Evolutionary conservation across 2,329 filamentous ascomycete genomes (phyloP).

Genomic region (Neopestalotiopsis clavispora): DNA sequence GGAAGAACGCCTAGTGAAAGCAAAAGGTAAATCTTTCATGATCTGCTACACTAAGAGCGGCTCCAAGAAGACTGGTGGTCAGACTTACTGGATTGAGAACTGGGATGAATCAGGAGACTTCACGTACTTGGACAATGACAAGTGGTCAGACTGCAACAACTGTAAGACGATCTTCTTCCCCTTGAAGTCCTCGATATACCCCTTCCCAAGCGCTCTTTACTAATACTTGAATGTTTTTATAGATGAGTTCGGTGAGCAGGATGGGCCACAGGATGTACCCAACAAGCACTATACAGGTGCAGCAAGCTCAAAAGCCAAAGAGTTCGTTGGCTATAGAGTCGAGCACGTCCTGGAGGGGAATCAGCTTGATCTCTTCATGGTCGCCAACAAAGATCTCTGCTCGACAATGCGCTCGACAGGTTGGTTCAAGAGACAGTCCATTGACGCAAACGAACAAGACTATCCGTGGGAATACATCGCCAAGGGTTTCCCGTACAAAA

Average conservation of each 20-base stretch:
- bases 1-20: too few species aligned
- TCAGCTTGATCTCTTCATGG: too few species aligned
- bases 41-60: background rate
- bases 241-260: too few species aligned
- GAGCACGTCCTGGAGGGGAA: background rate
- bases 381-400: too few species aligned
- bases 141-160: slow-evolving; percentile 14
- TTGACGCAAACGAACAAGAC: too few species aligned
- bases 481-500: background rate
- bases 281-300: too few species aligned
- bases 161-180: background rate
- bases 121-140: background rate
- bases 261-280: too few species aligned
- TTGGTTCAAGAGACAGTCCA: too few species aligned
- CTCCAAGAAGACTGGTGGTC: background rate
- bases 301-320: background rate
- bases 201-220: background rate
- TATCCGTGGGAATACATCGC: background rate
- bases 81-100: too few species aligned
- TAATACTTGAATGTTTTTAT: too few species aligned
- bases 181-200: background rate
- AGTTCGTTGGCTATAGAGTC: background rate
- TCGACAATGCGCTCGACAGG: too few species aligned
- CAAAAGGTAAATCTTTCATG: too few species aligned
- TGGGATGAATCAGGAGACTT: background rate